These are phyloP conservation scores for Fusarium phyllophilum DNA, from an alignment of 2,329 filamentous ascomycete genomes.

Conservation along the genomic window DNA sequence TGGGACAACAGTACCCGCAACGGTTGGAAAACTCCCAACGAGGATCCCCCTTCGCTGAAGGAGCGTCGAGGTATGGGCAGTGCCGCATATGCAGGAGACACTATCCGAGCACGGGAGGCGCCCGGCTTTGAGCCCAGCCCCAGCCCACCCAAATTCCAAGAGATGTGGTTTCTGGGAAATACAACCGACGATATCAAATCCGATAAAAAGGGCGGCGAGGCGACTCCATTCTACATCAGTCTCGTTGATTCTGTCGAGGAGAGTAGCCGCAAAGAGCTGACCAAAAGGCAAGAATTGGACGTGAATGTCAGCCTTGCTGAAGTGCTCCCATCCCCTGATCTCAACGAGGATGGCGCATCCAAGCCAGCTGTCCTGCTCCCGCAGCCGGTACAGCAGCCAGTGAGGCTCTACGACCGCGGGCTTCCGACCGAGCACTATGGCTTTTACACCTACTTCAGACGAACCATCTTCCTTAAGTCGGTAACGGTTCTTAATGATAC, in stretches of 20 bases:
- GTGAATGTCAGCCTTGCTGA: conserved; percentile 46
- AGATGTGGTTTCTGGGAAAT: conserved; percentile 85
- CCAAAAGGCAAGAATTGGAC: conserved; percentile 35
- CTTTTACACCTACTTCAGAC: conserved; percentile 92
- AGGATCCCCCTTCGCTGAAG: conserved; percentile 44
- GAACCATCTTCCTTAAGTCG: conserved; percentile 82
- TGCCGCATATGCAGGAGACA: conserved; percentile 38
- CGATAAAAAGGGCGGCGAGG: conserved; percentile 79
- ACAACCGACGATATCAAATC: conserved; percentile 80
- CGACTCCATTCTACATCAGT: conserved; percentile 88
- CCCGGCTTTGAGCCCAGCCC: conserved; percentile 62
- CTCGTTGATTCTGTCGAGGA: conserved; percentile 64
- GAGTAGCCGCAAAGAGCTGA: conserved; percentile 43
- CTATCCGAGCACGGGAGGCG: conserved; percentile 34
- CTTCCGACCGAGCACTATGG: conserved; percentile 86
- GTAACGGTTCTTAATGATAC: conserved; percentile 59
- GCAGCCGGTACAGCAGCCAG: conserved; percentile 75
- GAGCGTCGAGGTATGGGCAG: conserved; percentile 42
- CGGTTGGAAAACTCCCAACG: conserved; percentile 60
- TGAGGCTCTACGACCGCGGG: conserved; percentile 87
- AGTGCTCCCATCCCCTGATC: conserved; percentile 70
- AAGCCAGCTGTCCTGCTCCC: conserved; percentile 78
- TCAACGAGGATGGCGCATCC: conserved; percentile 76
- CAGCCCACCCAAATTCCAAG: conserved; percentile 68
- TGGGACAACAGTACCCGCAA: conserved; percentile 69